phyloP scores from a whole-genome alignment of 23 red algal genomes.

The Gracilariopsis chorda region DNA sequence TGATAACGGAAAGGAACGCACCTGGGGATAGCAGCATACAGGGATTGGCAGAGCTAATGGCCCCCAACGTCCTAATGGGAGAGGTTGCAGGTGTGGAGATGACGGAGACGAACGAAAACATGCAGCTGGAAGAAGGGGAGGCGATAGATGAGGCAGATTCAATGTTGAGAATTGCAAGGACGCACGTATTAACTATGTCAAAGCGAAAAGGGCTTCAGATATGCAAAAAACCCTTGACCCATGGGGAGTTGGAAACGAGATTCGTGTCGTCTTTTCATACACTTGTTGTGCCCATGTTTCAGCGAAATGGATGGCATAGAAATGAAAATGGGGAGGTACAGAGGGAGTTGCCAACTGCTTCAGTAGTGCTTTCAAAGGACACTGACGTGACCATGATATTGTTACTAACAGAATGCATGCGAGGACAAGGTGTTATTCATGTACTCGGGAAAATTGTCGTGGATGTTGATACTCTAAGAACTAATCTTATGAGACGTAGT shows the following conservation, averaged over 20 bases:
- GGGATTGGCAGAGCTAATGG: too few species aligned
- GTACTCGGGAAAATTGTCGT: background rate
- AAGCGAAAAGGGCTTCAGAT: background rate
- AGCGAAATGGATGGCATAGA: background rate
- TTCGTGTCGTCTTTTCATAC: background rate
- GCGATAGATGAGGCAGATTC: too few species aligned
- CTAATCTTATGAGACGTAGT: background rate
- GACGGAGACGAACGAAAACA: too few species aligned
- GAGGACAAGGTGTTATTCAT: background rate
- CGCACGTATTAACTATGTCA: too few species aligned
- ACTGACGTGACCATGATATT: conserved; percentile 20
- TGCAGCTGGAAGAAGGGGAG: too few species aligned
- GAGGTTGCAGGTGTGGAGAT: too few species aligned
- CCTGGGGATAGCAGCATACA: too few species aligned
- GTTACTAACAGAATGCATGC: background rate
- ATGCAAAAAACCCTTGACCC: background rate
- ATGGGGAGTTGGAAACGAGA: conserved; percentile 18
- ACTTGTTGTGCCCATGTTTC: background rate
- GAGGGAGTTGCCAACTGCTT: too few species aligned
- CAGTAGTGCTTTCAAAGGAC: background rate
- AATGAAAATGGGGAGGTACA: too few species aligned
- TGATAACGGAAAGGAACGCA: too few species aligned
- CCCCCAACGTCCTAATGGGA: too few species aligned
- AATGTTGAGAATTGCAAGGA: too few species aligned
- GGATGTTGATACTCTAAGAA: background rate